Evolutionary conservation across 2,329 filamentous ascomycete species (phyloP), one percentile per base, ranked within the genome.

Genomic region (Calycina herbarum): DNA sequence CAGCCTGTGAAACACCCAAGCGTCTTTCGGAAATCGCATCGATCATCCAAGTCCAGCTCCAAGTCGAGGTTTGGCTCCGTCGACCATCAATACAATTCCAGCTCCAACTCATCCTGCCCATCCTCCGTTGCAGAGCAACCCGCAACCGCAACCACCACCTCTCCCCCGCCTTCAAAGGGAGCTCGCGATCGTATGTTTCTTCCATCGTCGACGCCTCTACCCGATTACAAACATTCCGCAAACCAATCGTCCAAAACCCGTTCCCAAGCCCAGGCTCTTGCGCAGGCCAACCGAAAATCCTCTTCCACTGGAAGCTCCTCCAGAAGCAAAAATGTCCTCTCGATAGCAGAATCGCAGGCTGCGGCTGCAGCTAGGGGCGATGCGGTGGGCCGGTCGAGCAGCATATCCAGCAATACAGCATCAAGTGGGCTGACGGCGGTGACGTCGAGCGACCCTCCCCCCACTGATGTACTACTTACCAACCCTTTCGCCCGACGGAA

Each of bases 401-500:
- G 74, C 60, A 70, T 72, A 20, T 74, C 74, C 3, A 74, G 73
- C 45, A 66, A 67, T 5, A 73, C 74, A 33, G 67, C 59, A 33
- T 75, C 74, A 7, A 75, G 74, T 66, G 68, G 67, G 60, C 63
- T 54, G 48, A 75, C 74, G 20, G 64, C 68, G 20, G 64, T 72
- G 64, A 73, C 72, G n/a, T 71, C 71, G 5, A 70, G 61, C 57
- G 73, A 75, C 29, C 67, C 67, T 45, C 64, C 68, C 11, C 66
- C 68, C 11, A 61, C 64, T 10, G 68, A 74, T 58, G 64, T 68
- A 56, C 54, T 66, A 5, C 65, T 72, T 17, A 61, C 76, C 70
- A 81, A 80, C 71, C 87, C 89, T 7, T 90, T 94, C 73, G 80
- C 90, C 70, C 80, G 89, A 69, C 88, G 90, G 73, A 89, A 95